A percentile compares a stretch with the other conserved stretches of the same genome.
These are phyloP conservation scores for Atkinsonella texensis DNA, from an alignment of 2,329 filamentous ascomycete species.

Conservation along the genomic window DNA sequence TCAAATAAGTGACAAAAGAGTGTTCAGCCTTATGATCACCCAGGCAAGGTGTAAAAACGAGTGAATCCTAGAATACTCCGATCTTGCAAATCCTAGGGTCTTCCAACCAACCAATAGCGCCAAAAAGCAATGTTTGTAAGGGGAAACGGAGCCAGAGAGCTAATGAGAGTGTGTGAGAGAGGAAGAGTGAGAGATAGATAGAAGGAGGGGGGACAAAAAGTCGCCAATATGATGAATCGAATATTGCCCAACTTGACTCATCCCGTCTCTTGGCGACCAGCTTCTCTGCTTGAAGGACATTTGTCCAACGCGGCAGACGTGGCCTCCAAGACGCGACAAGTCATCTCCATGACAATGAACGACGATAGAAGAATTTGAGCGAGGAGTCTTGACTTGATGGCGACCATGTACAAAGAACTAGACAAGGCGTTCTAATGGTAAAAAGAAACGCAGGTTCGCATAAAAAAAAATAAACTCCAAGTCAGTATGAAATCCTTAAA, in stretches of 20 bases:
- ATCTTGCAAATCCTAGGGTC: neutral
- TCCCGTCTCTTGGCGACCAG: neutral
- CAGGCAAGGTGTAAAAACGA: conserved; percentile 5
- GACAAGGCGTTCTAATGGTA: neutral
- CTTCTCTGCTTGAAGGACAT: neutral
- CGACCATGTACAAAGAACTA: neutral
- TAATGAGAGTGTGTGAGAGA: too few relatives aligned
- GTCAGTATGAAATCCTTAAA: conserved; percentile 1
- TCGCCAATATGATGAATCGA: neutral
- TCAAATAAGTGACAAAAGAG: conserved; percentile 4
- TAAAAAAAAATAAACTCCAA: conserved; percentile 2
- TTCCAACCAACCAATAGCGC: conserved; percentile 4
- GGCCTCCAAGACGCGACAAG: neutral
- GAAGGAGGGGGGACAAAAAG: neutral
- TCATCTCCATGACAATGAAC: neutral
- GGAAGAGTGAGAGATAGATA: neutral
- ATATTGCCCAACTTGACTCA: conserved; percentile 1
- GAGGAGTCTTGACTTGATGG: neutral
- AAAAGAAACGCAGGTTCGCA: conserved; percentile 1
- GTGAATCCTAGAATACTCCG: conserved; percentile 5
- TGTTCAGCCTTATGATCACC: conserved; percentile 2
- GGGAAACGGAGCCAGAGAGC: neutral
- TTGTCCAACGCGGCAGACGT: neutral
- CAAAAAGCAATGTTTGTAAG: conserved; percentile 1
- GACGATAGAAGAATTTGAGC: neutral